phyloP scores from a whole-genome alignment of 768 basidiomycete species.

The Lactifluus volemus region DNA sequence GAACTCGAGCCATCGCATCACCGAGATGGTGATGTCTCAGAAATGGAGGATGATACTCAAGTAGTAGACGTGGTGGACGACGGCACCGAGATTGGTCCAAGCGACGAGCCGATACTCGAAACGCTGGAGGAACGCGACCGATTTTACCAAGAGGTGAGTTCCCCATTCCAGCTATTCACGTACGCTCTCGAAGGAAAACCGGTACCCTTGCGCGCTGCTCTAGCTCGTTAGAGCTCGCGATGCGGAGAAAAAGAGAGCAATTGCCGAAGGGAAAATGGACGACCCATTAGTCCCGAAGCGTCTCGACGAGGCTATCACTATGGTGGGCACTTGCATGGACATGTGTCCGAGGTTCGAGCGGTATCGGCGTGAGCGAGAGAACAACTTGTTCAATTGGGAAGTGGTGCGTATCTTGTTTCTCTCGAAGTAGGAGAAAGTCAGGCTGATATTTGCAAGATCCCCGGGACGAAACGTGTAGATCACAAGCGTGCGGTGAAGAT shows the following conservation, averaged over 20 bases:
- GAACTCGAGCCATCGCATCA: constrained; percentile 5
- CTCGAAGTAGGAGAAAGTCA: constrained; percentile 3
- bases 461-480: constrained; percentile 78
- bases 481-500: constrained; percentile 86
- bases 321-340: constrained; percentile 83
- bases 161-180: background rate
- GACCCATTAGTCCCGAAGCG: constrained; percentile 73
- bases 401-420: constrained; percentile 42
- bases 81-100: constrained; percentile 25
- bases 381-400: constrained; percentile 82
- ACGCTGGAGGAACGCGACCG: constrained; percentile 55
- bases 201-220: background rate
- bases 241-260: constrained; percentile 59
- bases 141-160: constrained; percentile 62
- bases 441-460: constrained; percentile 48
- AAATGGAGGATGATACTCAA: constrained; percentile 24
- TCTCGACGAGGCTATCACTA: constrained; percentile 85
- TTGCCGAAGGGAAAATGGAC: constrained; percentile 80
- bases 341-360: constrained; percentile 96
- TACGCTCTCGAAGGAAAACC: background rate
- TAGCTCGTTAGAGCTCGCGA: constrained; percentile 68
- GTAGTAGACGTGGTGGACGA: constrained; percentile 22
- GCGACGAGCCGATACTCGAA: constrained; percentile 40
- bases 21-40: constrained; percentile 19
- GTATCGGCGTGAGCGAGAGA: constrained; percentile 83